These are phyloP conservation scores for Vaccinium corymbosum DNA, from an alignment of 148 eudicot genomes.

Conservation along the genomic window DNA sequence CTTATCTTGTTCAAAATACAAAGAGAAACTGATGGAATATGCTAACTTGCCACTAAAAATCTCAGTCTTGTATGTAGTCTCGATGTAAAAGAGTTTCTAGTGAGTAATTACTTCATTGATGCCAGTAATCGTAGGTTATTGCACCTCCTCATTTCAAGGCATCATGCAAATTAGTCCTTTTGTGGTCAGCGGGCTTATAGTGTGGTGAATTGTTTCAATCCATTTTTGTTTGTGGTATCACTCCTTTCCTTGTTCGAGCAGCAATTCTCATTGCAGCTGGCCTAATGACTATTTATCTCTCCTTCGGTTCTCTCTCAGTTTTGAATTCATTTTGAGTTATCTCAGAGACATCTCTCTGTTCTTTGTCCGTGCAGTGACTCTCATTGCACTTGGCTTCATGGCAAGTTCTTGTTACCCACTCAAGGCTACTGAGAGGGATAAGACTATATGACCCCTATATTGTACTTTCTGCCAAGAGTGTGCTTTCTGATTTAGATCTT, in stretches of 20 bases:
- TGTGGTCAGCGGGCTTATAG: background rate
- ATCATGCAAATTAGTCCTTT: constrained; percentile 1
- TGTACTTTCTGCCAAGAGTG: background rate
- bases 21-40: background rate
- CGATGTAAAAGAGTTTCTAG: background rate
- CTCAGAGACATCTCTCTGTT: background rate
- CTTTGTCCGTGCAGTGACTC: background rate
- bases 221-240: background rate
- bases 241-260: background rate
- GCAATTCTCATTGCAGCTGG: background rate
- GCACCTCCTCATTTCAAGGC: background rate
- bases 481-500: background rate
- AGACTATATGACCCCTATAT: background rate
- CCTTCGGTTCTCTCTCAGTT: background rate
- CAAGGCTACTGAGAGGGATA: background rate
- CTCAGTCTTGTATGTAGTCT: background rate
- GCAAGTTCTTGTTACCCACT: background rate
- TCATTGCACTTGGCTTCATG: background rate
- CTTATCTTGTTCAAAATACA: background rate
- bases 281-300: background rate
- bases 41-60: background rate
- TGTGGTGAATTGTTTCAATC: background rate
- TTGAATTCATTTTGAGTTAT: background rate
- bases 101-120: background rate
- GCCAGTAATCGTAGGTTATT: background rate